These are phyloP conservation scores for Silene coronaria DNA, from an alignment of 179 eudicot species.

Conservation along the genomic window DNA sequence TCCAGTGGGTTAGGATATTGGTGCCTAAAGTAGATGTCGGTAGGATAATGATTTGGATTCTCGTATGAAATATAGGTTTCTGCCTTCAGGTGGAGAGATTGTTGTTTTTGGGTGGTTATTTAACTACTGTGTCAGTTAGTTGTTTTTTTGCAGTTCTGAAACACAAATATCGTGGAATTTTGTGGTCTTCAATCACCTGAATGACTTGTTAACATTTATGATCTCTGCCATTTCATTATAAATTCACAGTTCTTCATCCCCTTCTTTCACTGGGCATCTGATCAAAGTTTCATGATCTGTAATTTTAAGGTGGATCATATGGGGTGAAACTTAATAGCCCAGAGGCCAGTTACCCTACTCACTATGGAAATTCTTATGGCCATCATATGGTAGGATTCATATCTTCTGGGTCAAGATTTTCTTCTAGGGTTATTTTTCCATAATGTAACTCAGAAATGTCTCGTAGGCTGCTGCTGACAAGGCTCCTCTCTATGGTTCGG, in stretches of 20 bases:
- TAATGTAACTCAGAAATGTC: constrained; percentile 19
- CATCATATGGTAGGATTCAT: constrained; percentile 53
- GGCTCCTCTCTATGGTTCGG: constrained; percentile 64
- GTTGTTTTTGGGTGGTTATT: background rate
- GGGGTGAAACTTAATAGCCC: constrained; percentile 55
- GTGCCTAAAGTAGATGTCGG: background rate
- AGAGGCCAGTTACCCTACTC: constrained; percentile 52
- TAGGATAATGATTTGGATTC: background rate
- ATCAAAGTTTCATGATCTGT: constrained; percentile 18
- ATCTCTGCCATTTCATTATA: background rate
- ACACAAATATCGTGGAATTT: background rate
- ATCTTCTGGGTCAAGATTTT: constrained; percentile 9
- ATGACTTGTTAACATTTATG: background rate
- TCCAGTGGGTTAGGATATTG: background rate
- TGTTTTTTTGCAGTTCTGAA: background rate
- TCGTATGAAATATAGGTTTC: background rate
- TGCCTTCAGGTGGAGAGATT: constrained; percentile 2
- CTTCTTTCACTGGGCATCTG: constrained; percentile 2
- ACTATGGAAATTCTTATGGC: constrained; percentile 74
- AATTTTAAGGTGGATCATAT: constrained; percentile 65
- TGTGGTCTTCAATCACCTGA: background rate
- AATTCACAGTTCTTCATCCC: background rate
- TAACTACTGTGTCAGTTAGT: background rate
- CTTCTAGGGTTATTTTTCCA: constrained; percentile 8
- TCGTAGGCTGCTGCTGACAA: constrained; percentile 75